phyloP scores from a whole-genome alignment of 176 grass and related monocot genomes.

The Sorghum bicolor region Sorghum_bicolor_NCBIv3 NC_012870.2:67391001-67391500 shows the following conservation, averaged over 20 bases:
- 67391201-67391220: conserved; percentile 15
- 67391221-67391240: not conserved
- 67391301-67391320: not conserved
- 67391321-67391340: conserved; percentile 3
- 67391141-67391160: not conserved
- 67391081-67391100: not conserved
- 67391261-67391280: not conserved
- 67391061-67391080: not conserved
- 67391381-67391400: conserved; percentile 73
- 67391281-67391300: conserved; percentile 4
- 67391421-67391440: conserved; percentile 49
- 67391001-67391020: conserved; percentile 29
- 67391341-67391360: conserved; percentile 62
- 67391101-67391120: conserved; percentile 20
- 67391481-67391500: conserved; percentile 85
- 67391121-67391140: not conserved
- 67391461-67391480: conserved; percentile 81
- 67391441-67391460: conserved; percentile 56
- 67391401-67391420: conserved; percentile 64
- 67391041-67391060: not conserved
- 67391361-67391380: conserved; percentile 58
- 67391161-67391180: not conserved
- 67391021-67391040: conserved; percentile 29
- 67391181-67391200: not conserved
- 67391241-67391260: conserved; percentile 14